phyloP scores from a whole-genome alignment of 495 filamentous ascomycete genomes.

The Aspergillus ostianus region DNA sequence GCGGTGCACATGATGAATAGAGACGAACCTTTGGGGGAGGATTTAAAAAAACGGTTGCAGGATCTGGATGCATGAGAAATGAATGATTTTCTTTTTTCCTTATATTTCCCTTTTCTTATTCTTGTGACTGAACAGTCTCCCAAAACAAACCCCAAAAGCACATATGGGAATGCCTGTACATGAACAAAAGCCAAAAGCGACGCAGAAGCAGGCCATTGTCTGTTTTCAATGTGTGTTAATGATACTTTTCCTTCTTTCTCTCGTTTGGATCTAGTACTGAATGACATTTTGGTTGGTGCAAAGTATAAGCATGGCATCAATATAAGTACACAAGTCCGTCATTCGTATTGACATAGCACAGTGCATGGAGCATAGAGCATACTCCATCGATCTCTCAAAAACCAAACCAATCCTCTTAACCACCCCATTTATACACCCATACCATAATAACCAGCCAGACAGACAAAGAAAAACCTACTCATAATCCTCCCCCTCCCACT shows the following conservation, averaged over 20 bases:
- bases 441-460: not conserved
- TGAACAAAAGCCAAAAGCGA: not conserved
- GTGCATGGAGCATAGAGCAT: too few species aligned
- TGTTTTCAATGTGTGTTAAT: not conserved
- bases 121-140: not conserved
- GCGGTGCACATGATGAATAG: constrained; percentile 8
- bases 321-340: constrained; percentile 6
- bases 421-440: too few species aligned
- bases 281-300: not conserved
- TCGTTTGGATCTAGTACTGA: not conserved
- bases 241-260: not conserved
- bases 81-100: constrained; percentile 28
- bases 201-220: not conserved
- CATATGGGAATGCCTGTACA: not conserved
- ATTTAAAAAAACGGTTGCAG: constrained; percentile 1
- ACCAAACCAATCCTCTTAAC: too few species aligned
- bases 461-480: too few species aligned
- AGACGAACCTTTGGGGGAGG: constrained; percentile 1
- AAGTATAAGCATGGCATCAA: not conserved
- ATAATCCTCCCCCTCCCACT: constrained; percentile 40
- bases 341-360: constrained; percentile 1
- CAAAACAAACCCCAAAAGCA: not conserved
- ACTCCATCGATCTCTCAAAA: too few species aligned
- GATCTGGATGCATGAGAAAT: constrained; percentile 23
- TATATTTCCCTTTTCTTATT: not conserved